Base-by-base conservation (phyloP, 2,329 filamentous ascomycete genomes). In the Cercospora janseana region DNA sequence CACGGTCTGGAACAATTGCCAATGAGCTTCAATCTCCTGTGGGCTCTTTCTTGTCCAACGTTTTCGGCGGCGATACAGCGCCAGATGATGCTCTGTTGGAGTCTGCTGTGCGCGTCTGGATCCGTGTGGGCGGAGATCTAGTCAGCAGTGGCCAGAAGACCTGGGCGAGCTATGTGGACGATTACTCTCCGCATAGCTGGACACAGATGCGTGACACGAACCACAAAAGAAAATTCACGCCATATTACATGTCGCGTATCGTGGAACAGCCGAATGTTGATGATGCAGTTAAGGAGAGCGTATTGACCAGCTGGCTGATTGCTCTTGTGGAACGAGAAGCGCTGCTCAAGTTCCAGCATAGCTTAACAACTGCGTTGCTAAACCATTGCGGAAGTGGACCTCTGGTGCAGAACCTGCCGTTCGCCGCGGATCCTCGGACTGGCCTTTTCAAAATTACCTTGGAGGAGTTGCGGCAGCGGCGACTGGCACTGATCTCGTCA, bases 321-420 rank as follows among this genome's bases (percentile, higher is more conserved):
- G 79, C 72, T 10, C 64, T 85, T 20, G 78, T 79, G 2, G 82
- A 85, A 58, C 72, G 81, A 41, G 77, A 80, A 44, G 78, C 80
- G 2, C 71, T 77, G 66, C 70, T 85, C 34, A 82, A 82, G 58
- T 83, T 79, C 54, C 82, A 85, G 60, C 74, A 83, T 62, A 66
- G 69, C 18, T 70, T 85, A 5, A 80, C 81, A 0, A 67, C 71
- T n/a, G 71, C 73, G 3, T 61, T 85, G 27, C 61, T 82, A 24
- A 79, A 79, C 44, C 63, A 63, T n/a, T 69, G 73, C 52, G 50
- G 62, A 0, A 41, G 63, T 1, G 72, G 81, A 42, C 70, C 72
- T 0, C 63, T 85, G 4, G 66, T 85, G 38, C 60, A 67, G 13
- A 83, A 85, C 51, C 66, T 83, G 29, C 82, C 82, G 0, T 85